These are phyloP conservation scores for Coniochaeta sp. DNA, from an alignment of 2,329 filamentous ascomycete genomes.

Conservation along the genomic window DNA sequence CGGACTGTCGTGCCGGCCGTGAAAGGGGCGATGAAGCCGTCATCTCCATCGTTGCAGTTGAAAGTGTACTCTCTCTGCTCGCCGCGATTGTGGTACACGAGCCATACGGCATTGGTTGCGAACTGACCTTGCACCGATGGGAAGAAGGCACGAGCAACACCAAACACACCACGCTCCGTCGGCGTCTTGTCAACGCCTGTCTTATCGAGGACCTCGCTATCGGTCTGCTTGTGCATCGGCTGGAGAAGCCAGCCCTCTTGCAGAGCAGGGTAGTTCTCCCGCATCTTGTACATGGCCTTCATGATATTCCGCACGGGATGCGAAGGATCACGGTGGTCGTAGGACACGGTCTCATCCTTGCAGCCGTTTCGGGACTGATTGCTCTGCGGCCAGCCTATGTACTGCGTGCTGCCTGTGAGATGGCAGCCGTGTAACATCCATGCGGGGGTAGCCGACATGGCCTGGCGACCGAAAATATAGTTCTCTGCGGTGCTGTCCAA, in stretches of 20 bases:
- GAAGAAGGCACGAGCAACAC: slow-evolving; percentile 43
- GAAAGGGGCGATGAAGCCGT: slow-evolving; percentile 50
- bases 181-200: slow-evolving; percentile 17
- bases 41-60: slow-evolving; percentile 38
- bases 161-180: slow-evolving; percentile 46
- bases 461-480: slow-evolving; percentile 55
- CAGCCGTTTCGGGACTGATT: slow-evolving; percentile 44
- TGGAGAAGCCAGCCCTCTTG: slow-evolving; percentile 51
- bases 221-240: slow-evolving; percentile 46
- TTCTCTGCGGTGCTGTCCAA: slow-evolving; percentile 54
- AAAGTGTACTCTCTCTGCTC: slow-evolving; percentile 44
- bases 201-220: slow-evolving; percentile 6
- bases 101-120: slow-evolving; percentile 36
- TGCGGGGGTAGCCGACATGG: slow-evolving; percentile 52
- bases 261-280: slow-evolving; percentile 44
- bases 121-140: slow-evolving; percentile 42
- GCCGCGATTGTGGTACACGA: slow-evolving; percentile 42
- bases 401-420: slow-evolving; percentile 42
- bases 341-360: slow-evolving; percentile 43
- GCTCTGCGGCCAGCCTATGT: slow-evolving; percentile 44
- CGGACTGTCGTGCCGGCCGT: slow-evolving; percentile 45
- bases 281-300: slow-evolving; percentile 53
- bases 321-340: slow-evolving; percentile 55
- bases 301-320: slow-evolving; percentile 52
- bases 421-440: slow-evolving; percentile 60